A percentile compares a stretch with the other conserved stretches of the same genome.
Conservation (phyloP, 306 rosid species). For the Cicer judaicum region DNA sequence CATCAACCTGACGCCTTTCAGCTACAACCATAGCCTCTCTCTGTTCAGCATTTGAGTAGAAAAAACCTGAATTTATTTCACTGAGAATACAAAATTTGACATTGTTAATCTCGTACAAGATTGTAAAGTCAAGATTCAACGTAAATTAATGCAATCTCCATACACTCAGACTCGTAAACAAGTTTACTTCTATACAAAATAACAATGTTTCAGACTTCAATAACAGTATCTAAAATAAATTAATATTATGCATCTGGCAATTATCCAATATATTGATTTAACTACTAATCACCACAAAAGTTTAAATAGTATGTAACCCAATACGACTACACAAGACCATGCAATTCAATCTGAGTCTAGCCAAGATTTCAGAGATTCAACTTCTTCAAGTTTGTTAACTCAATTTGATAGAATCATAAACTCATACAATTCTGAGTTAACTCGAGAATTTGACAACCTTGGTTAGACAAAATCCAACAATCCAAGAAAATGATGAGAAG, state of each 20-base stretch:
- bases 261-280: neutral
- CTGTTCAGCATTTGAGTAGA: conserved; percentile 98
- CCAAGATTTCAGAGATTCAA: too few species aligned
- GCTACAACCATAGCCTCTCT: conserved; percentile 95
- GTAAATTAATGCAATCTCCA: neutral
- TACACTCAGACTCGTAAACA: too few species aligned
- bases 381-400: too few species aligned
- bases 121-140: neutral
- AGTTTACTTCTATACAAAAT: neutral
- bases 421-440: neutral
- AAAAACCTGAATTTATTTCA: conserved; percentile 95
- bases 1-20: conserved; percentile 93
- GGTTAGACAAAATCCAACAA: neutral
- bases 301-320: neutral
- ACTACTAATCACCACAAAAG: neutral
- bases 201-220: neutral
- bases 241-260: neutral
- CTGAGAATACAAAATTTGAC: conserved; percentile 55
- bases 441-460: too few species aligned
- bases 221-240: neutral
- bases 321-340: neutral
- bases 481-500: conserved; percentile 10
- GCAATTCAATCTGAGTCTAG: neutral
- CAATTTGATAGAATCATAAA: neutral
- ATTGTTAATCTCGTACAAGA: conserved; percentile 18